Evolutionary conservation across 495 filamentous ascomycete genomes (phyloP).

Genomic region (Trichoderma orchidacearum): DNA sequence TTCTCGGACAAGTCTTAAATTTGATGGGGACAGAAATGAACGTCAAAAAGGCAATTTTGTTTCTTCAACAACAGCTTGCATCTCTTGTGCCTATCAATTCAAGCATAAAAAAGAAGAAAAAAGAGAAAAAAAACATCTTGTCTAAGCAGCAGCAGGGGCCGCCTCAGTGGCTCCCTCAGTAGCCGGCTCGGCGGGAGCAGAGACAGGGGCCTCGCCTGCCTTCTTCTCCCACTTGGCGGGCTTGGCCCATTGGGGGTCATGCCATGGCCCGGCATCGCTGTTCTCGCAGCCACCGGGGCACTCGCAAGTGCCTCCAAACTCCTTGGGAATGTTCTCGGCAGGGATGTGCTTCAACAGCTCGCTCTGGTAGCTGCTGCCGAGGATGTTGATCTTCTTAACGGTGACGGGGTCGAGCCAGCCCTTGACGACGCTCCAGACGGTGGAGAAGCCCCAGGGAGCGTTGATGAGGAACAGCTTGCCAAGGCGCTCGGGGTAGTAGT

Average conservation of each 20-base stretch:
- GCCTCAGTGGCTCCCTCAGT: slow-evolving; percentile 21
- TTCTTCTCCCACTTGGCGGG: slow-evolving; percentile 54
- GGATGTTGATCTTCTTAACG: slow-evolving; percentile 86
- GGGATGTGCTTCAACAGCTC: slow-evolving; percentile 78
- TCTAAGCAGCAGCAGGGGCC: slow-evolving; percentile 8
- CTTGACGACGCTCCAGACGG: slow-evolving; percentile 74
- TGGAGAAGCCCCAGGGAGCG: slow-evolving; percentile 84
- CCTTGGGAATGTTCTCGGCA: slow-evolving; percentile 74
- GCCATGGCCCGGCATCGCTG: slow-evolving; percentile 88
- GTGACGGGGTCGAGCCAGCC: slow-evolving; percentile 92
- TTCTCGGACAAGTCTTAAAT: not conserved
- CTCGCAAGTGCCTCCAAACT: slow-evolving; percentile 73
- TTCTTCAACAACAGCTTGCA: too few species aligned
- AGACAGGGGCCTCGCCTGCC: slow-evolving; percentile 5
- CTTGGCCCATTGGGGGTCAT: slow-evolving; percentile 58
- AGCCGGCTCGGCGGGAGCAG: not conserved
- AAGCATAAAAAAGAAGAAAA: not conserved
- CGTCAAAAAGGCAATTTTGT: not conserved
- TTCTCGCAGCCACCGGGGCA: slow-evolving; percentile 76
- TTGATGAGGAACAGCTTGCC: slow-evolving; percentile 90
- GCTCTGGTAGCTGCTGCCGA: slow-evolving; percentile 67
- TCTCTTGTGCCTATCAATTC: too few species aligned
- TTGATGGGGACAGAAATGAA: not conserved
- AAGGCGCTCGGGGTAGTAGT: slow-evolving; percentile 96
- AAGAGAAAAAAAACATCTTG: not conserved